phyloP scores from a whole-genome alignment of 305 asterid genomes.

The Fraxinus nigra region DNA sequence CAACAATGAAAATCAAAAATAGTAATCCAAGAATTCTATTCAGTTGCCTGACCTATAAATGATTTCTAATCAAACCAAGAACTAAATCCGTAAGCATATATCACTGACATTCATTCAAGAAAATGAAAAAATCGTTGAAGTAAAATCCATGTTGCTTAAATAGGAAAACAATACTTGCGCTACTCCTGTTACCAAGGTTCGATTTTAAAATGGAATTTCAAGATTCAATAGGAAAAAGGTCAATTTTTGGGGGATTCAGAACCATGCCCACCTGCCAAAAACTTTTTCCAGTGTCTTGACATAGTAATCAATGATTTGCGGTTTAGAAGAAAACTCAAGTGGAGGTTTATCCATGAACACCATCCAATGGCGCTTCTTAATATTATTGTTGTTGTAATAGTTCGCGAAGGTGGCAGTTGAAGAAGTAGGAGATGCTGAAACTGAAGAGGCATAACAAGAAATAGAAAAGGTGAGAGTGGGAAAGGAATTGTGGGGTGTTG shows the following conservation, averaged over 20 bases:
- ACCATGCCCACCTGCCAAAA: slow-evolving; percentile 53
- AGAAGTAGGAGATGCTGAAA: slow-evolving; percentile 26
- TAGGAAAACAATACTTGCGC: neutral
- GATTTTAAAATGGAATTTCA: neutral
- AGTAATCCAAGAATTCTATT: neutral
- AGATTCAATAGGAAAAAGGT: neutral
- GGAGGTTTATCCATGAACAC: slow-evolving; percentile 68
- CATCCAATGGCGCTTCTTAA: slow-evolving; percentile 57
- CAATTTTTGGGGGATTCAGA: neutral
- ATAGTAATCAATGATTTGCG: slow-evolving; percentile 64
- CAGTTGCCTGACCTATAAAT: neutral
- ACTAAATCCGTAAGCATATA: neutral
- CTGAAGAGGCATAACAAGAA: slow-evolving; percentile 28
- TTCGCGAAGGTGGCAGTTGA: slow-evolving; percentile 15
- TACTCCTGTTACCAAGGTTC: neutral
- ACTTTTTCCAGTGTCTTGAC: slow-evolving; percentile 60
- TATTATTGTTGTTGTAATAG: neutral
- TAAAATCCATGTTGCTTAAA: neutral
- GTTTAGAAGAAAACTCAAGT: slow-evolving; percentile 37
- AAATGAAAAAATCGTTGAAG: neutral
- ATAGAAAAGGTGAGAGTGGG: slow-evolving; percentile 15
- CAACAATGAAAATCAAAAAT: neutral
- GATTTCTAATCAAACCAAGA: neutral
- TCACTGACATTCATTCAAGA: neutral
- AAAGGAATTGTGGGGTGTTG: slow-evolving; percentile 13